Evolutionary conservation across 345 rosid genomes (phyloP).

Genomic region (Mallotus nudiflorus): DNA sequence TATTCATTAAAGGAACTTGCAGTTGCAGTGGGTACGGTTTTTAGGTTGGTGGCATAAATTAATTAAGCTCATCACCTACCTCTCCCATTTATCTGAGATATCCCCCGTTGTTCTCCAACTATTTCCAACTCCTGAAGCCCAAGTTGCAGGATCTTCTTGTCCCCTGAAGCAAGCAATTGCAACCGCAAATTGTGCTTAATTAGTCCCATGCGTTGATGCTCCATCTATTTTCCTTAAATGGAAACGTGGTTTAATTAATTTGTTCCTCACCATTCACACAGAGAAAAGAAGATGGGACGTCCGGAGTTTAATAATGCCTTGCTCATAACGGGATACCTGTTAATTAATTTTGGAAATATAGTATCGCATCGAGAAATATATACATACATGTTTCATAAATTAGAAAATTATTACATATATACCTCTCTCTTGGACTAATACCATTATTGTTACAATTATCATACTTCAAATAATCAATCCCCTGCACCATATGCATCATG

Average conservation of each 20-base stretch:
- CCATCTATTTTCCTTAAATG: too few species aligned
- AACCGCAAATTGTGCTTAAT: too few species aligned
- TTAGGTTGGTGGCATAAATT: too few species aligned
- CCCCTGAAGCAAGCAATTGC: slow-evolving; percentile 66
- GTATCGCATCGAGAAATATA: too few species aligned
- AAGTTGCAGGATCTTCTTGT: slow-evolving; percentile 84
- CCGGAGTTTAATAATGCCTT: slow-evolving; percentile 73
- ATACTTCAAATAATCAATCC: slow-evolving; percentile 87
- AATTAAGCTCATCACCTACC: too few species aligned
- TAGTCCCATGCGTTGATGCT: too few species aligned
- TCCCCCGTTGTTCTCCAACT: slow-evolving; percentile 95
- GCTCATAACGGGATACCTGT: slow-evolving; percentile 81
- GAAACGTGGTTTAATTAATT: not conserved
- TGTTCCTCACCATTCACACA: slow-evolving; percentile 73
- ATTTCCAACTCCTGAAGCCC: slow-evolving; percentile 80
- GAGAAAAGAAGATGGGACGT: slow-evolving; percentile 73
- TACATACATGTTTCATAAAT: too few species aligned
- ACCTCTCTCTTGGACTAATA: slow-evolving; percentile 68
- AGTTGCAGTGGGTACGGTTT: too few species aligned
- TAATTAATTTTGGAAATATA: too few species aligned
- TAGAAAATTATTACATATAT: not conserved
- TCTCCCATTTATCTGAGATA: slow-evolving; percentile 69
- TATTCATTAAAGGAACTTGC: too few species aligned
- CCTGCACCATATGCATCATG: slow-evolving; percentile 46
- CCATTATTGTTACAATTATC: slow-evolving; percentile 78